These are phyloP conservation scores for Aphanocladium album DNA, from an alignment of 2,329 filamentous ascomycete species.

Conservation along the genomic window DNA sequence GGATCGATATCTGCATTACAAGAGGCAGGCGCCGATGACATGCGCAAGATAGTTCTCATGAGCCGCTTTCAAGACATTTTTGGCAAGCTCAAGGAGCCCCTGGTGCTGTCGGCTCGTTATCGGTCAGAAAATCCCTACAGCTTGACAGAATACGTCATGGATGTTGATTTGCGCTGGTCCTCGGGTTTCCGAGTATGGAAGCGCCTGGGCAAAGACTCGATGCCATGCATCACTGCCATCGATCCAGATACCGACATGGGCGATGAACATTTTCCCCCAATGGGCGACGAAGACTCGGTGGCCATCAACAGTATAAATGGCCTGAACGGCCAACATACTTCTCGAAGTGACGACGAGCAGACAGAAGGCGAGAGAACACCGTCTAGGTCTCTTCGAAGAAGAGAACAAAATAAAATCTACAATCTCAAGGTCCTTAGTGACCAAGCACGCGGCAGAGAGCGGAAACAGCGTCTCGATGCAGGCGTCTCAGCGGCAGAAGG, in stretches of 20 bases:
- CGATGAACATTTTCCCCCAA: slow-evolving; percentile 20
- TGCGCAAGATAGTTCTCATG: slow-evolving; percentile 32
- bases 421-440: slow-evolving; percentile 57
- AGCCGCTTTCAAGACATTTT: slow-evolving; percentile 39
- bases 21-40: slow-evolving; percentile 16
- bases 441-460: slow-evolving; percentile 49
- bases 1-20: neutral
- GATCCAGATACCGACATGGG: slow-evolving; percentile 29
- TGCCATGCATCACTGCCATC: slow-evolving; percentile 39
- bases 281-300: slow-evolving; percentile 15
- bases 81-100: slow-evolving; percentile 34
- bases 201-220: slow-evolving; percentile 36
- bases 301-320: slow-evolving; percentile 12
- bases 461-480: slow-evolving; percentile 32
- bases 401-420: slow-evolving; percentile 47
- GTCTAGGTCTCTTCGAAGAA: slow-evolving; percentile 44
- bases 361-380: slow-evolving; percentile 45
- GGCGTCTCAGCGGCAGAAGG: slow-evolving; percentile 31
- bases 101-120: slow-evolving; percentile 25
- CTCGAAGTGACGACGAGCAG: slow-evolving; percentile 41
- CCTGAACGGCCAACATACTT: slow-evolving; percentile 16
- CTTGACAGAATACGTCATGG: slow-evolving; percentile 42
- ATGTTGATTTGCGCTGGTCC: slow-evolving; percentile 45
- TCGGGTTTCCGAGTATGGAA: slow-evolving; percentile 33
- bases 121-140: slow-evolving; percentile 19